phyloP scores from a whole-genome alignment of 306 rosid species.

The Pterocarpus santalinus region DNA sequence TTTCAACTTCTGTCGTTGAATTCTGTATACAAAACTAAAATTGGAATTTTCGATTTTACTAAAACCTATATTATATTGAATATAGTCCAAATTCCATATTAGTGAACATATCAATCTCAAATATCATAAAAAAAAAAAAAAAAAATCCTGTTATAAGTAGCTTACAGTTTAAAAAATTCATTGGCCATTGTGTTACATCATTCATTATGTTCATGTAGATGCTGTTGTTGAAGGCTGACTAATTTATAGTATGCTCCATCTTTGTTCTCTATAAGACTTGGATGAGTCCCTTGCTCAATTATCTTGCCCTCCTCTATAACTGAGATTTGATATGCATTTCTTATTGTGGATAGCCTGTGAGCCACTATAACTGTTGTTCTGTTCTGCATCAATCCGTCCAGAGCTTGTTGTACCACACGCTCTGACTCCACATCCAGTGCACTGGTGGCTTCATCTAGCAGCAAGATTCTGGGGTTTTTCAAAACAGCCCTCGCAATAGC shows the following conservation, averaged over 20 bases:
- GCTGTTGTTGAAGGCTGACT: slow-evolving; percentile 79
- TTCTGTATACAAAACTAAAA: no score
- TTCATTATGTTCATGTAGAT: slow-evolving; percentile 40
- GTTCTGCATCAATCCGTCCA: slow-evolving; percentile 79
- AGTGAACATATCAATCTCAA: no score
- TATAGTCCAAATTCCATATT: no score
- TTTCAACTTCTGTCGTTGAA: no score
- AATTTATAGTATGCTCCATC: slow-evolving; percentile 82
- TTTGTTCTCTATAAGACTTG: slow-evolving; percentile 63
- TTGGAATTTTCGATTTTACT: no score
- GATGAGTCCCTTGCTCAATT: slow-evolving; percentile 79
- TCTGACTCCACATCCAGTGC: slow-evolving; percentile 87
- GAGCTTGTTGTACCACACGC: slow-evolving; percentile 79
- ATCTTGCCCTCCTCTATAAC: slow-evolving; percentile 85
- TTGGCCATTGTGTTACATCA: slow-evolving; percentile 30
- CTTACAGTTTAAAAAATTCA: background rate
- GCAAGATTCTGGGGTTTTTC: slow-evolving; percentile 77
- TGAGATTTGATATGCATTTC: slow-evolving; percentile 81
- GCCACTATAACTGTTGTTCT: slow-evolving; percentile 87
- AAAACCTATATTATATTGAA: no score
- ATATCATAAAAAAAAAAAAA: no score
- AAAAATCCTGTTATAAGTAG: no score
- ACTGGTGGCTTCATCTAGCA: slow-evolving; percentile 88
- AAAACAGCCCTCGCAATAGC: slow-evolving; percentile 91
- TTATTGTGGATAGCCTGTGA: slow-evolving; percentile 86